A percentile compares a stretch with the other conserved stretches of the same genome.
These are phyloP conservation scores for Rhodotorula glutinis DNA, from an alignment of 1,284 basidiomycete genomes.

Conservation along the genomic window DNA sequence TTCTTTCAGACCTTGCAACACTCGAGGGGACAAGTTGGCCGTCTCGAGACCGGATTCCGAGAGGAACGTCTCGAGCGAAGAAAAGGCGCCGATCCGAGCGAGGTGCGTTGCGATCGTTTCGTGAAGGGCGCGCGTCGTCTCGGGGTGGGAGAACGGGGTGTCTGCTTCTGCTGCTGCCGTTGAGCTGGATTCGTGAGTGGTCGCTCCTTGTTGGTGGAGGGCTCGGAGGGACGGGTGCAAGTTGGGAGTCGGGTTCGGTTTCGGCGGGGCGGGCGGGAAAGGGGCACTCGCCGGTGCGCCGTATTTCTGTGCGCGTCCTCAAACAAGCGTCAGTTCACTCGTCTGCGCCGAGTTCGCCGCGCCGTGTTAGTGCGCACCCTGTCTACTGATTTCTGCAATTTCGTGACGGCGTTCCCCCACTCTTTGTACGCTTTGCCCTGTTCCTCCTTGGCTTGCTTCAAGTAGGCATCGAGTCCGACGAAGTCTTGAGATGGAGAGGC, in stretches of 20 bases:
- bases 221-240: too few species aligned
- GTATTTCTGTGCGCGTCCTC: too few species aligned
- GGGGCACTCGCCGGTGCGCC: too few species aligned
- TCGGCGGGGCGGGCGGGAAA: too few species aligned
- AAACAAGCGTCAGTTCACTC: too few species aligned
- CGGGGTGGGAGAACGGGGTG: slow-evolving; percentile 62
- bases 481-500: slow-evolving; percentile 4
- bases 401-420: slow-evolving; percentile 70
- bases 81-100: slow-evolving; percentile 72
- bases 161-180: too few species aligned
- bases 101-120: slow-evolving; percentile 71
- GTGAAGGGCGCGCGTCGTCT: slow-evolving; percentile 64
- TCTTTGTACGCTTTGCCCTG: slow-evolving; percentile 84
- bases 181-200: too few species aligned
- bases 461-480: slow-evolving; percentile 17
- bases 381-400: slow-evolving; percentile 78
- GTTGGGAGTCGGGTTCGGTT: too few species aligned
- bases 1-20: slow-evolving; percentile 51
- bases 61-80: slow-evolving; percentile 64
- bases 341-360: too few species aligned
- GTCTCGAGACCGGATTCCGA: slow-evolving; percentile 41
- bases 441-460: slow-evolving; percentile 23
- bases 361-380: slow-evolving; percentile 72
- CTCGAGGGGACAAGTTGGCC: slow-evolving; percentile 43
- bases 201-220: too few species aligned